Base-by-base conservation (phyloP, 2,329 filamentous ascomycete species). In the Ophiocordyceps camponoti-leonardi region DNA sequence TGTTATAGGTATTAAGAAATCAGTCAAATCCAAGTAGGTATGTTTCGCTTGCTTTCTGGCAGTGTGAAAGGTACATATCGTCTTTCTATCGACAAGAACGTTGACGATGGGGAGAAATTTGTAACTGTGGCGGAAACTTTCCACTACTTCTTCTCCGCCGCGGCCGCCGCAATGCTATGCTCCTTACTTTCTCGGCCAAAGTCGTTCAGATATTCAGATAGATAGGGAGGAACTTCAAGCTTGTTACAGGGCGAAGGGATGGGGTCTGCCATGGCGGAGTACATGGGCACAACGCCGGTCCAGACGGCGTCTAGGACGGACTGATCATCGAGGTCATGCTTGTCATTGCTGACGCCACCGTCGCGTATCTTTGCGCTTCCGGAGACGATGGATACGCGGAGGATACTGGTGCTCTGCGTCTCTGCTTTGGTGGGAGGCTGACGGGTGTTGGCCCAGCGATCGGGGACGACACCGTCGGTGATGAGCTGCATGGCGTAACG, bases 401-500 rank as follows among this genome's bases (percentile, higher is more conserved):
- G 23, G 37, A 45, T 45, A 26, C 44, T 45, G 16, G 44, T 45
- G 37, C 44, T 45, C 37, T 45, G 44, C 44, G 41, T 41, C 44
- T 45, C 44, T 13, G 35, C 42, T 10, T 83, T 69, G 41, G 78
- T 82, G 1, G 85, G 84, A 5, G 85, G 84, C 6, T 78, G 65
- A 4, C 86, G 75, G 16, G 76, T 75, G 55, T 82, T 68, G 18
- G 70, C 66, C 78, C 83, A 94, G 6, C 86, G 76, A 13, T 69
- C 67, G 0, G 77, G 70, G 2, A 90, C 71, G 13, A 90, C 77
- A 35, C 73, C 71, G 59, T 94, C 73, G 2, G 86, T 93, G 58
- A 94, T 81, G 47, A 83, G 66, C 53, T 79, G 65, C 77, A 94
- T 82, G 8, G 85, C 86, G 64, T 75, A 92, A 6, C 84, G 58